phyloP scores from a whole-genome alignment of 805 yeast genomes.

The Kazachstania martiniae region DNA sequence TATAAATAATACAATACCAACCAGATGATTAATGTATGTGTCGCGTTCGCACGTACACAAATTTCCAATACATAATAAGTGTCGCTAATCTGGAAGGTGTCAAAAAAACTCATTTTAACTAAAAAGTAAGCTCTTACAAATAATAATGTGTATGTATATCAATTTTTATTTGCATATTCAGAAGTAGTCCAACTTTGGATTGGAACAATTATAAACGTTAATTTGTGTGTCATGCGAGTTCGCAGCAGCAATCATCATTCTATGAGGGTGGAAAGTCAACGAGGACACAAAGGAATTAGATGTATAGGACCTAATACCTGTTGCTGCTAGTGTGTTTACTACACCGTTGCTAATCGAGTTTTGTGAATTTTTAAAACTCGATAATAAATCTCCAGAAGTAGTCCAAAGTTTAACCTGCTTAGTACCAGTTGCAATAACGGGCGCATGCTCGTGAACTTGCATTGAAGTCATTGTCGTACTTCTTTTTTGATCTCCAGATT shows the following conservation, averaged over 20 bases:
- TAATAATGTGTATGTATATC: neutral
- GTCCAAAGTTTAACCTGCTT: conserved; percentile 74
- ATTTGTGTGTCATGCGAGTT: conserved; percentile 69
- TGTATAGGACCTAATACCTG: conserved; percentile 21
- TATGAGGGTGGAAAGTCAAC: conserved; percentile 80
- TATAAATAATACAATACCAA: too few species aligned
- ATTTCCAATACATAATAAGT: too few species aligned
- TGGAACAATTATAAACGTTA: conserved; percentile 49
- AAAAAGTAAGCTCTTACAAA: too few species aligned
- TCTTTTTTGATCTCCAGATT: conserved; percentile 10
- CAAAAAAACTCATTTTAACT: too few species aligned
- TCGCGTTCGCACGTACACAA: too few species aligned
- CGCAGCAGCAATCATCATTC: conserved; percentile 84
- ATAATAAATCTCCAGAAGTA: conserved; percentile 65
- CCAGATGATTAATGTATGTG: too few species aligned
- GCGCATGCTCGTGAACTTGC: conserved; percentile 93
- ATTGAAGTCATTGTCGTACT: conserved; percentile 43
- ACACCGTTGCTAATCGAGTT: conserved; percentile 21
- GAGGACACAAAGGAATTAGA: conserved; percentile 45
- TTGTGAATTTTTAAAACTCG: conserved; percentile 41
- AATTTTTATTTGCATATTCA: too few species aligned
- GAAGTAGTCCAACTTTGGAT: too few species aligned
- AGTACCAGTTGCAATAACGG: conserved; percentile 81
- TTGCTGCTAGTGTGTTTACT: conserved; percentile 24
- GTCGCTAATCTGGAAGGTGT: too few species aligned